Evolutionary conservation across 805 yeast genomes (phyloP), one percentile per base, ranked within the genome.

Genomic region (Starmerella sp.): DNA sequence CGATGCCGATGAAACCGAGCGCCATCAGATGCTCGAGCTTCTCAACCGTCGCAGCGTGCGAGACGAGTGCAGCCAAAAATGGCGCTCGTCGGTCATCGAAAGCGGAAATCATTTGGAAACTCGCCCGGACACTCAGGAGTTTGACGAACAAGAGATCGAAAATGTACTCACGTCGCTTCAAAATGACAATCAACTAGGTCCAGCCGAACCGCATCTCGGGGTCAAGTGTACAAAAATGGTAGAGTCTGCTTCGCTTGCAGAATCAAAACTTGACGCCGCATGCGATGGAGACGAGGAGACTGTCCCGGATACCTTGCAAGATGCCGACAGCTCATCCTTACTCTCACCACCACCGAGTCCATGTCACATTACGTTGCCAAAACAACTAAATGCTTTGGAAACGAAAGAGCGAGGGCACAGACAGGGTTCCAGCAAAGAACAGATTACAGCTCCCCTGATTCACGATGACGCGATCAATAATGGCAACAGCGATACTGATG

Each of bases 311-410:
- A 28, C 32, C 5, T 8, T 29, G 6, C 35, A 17, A 5, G 30
- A 41, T 8, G 15, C 17, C 9, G 34, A 46, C 7, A n/a, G 29
- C 37, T 51, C 54, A 3, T 38, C 45, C 15, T 35, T 43, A 9
- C 50, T 41, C 6, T 51, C 54, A 6, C 50, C 50, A 9, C 50
- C 54, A n/a, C 42, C 38, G 11, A 36, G 39, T 30, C 44, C 44
- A 3, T 4, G 6, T 15, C 5, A 31, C 28, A 34, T 28, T 17
- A 36, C 10, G 13, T 43, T 32, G 7, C 11, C 34, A 3, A 43
- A 43, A 35, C 7, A 43, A n/a, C 2, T 9, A 7, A 14, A 11
- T 15, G n/a, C 8, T 15, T 32, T 10, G 35, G 35, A 10, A 32
- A 32, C 35, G 8, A 7, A 7, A 10, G 35, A 32, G 8, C 35